Evolutionary conservation across 2,329 filamentous ascomycete genomes (phyloP).

Genomic region (Clarireedia sp.): DNA sequence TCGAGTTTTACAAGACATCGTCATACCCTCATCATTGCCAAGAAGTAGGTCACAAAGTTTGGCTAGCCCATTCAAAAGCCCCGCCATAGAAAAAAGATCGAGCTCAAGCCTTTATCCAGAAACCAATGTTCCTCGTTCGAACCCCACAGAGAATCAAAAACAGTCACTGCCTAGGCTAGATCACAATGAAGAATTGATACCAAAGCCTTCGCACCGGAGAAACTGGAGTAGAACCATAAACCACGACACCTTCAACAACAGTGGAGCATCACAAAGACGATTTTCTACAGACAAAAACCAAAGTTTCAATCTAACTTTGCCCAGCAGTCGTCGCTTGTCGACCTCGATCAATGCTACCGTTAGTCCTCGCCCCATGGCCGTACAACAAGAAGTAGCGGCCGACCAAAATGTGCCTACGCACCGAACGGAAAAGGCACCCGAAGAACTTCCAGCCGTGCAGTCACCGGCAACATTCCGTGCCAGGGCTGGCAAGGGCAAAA

Average conservation of each 20-base stretch:
- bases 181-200: constrained; percentile 15
- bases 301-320: background rate
- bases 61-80: constrained; percentile 30
- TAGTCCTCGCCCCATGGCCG: background rate
- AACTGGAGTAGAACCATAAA: constrained; percentile 9
- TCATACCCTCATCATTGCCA: constrained; percentile 25
- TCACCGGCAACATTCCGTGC: constrained; percentile 14
- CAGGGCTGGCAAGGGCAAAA: constrained; percentile 6
- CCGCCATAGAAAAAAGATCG: constrained; percentile 20
- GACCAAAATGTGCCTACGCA: background rate
- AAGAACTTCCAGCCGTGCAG: background rate
- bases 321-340: constrained; percentile 4
- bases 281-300: background rate
- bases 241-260: constrained; percentile 23
- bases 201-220: constrained; percentile 11
- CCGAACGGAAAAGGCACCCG: background rate
- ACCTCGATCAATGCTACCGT: background rate
- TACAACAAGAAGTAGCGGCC: background rate
- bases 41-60: constrained; percentile 28
- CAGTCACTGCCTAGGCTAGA: constrained; percentile 19
- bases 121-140: constrained; percentile 4
- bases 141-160: constrained; percentile 9
- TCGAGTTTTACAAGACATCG: constrained; percentile 28
- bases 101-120: constrained; percentile 18
- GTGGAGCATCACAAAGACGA: background rate